phyloP scores from a whole-genome alignment of 768 basidiomycete genomes.

The Myochromella boudieri region DNA sequence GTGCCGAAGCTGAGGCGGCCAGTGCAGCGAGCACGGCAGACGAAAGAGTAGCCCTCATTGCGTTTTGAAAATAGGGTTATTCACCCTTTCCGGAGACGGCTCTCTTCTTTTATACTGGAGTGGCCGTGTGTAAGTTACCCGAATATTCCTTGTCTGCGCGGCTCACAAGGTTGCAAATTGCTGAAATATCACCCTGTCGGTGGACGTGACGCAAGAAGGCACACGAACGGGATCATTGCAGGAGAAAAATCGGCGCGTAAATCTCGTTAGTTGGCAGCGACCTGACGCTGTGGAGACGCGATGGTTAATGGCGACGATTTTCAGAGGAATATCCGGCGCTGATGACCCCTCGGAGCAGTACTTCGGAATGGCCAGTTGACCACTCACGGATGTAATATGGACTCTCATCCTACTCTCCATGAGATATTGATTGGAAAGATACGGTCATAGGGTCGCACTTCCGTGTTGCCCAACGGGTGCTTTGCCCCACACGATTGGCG shows the following conservation, averaged over 20 bases:
- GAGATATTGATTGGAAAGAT: background rate
- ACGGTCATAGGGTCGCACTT: background rate
- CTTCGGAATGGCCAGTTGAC: no score
- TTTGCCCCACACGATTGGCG: no score
- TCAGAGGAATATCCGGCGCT: constrained; percentile 15
- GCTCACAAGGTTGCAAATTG: constrained; percentile 4
- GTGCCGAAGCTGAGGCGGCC: constrained; percentile 35
- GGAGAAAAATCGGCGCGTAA: constrained; percentile 16
- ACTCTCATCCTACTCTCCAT: background rate
- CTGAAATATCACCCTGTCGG: background rate
- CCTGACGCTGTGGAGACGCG: background rate
- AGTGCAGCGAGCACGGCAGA: constrained; percentile 13
- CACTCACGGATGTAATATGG: background rate
- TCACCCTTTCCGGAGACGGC: background rate
- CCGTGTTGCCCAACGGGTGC: no score
- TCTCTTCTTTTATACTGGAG: constrained; percentile 3
- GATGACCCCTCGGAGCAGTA: background rate
- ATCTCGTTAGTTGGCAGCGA: background rate
- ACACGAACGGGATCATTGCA: constrained; percentile 8
- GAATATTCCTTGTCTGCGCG: background rate
- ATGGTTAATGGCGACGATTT: constrained; percentile 16
- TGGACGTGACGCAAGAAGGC: background rate
- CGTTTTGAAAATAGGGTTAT: background rate
- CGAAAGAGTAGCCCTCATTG: constrained; percentile 7
- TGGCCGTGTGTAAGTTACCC: background rate